A percentile compares a stretch with the other conserved stretches of the same genome.
These are phyloP conservation scores for Aschersonia sp. DNA, from an alignment of 2,329 filamentous ascomycete species.

Conservation along the genomic window DNA sequence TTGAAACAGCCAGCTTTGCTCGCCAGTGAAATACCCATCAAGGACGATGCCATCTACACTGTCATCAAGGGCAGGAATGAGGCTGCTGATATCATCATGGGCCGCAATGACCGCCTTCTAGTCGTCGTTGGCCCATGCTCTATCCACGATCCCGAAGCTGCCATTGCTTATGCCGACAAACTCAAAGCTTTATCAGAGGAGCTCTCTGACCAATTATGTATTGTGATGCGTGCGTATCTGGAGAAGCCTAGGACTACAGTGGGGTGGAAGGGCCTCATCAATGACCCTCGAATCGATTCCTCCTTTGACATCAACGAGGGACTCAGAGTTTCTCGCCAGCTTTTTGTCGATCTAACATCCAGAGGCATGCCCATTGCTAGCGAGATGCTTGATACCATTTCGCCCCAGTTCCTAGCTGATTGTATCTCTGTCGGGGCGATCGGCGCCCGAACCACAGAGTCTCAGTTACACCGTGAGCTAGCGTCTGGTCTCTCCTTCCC, in stretches of 20 bases:
- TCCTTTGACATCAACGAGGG: constrained; percentile 99
- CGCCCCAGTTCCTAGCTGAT: constrained; percentile 92
- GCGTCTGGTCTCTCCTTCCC: constrained; percentile 93
- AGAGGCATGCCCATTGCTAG: constrained; percentile 88
- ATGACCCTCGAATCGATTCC: constrained; percentile 95
- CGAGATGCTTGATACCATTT: constrained; percentile 98
- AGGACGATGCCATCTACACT: constrained; percentile 46
- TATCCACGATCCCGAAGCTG: constrained; percentile 82
- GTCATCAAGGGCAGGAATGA: constrained; percentile 58
- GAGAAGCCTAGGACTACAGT: constrained; percentile 98
- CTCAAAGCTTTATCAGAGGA: constrained; percentile 66
- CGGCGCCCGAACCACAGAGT: constrained; percentile 90
- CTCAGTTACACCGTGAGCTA: constrained; percentile 89
- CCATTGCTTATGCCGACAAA: constrained; percentile 74
- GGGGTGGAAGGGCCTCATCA: constrained; percentile 98
- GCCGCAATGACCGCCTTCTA: constrained; percentile 71
- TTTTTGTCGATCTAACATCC: constrained; percentile 82
- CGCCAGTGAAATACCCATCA: constrained; percentile 68
- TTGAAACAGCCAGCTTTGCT: constrained; percentile 82
- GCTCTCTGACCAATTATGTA: constrained; percentile 69
- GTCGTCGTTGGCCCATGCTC: constrained; percentile 95
- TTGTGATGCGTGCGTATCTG: constrained; percentile 97
- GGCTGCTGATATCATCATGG: constrained; percentile 62
- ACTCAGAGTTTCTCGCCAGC: constrained; percentile 75
- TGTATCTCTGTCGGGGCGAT: constrained; percentile 92